These are phyloP conservation scores for Miamiensis avidus DNA, from an alignment of 169 alveolate genomes.

Conservation along the genomic window DNA sequence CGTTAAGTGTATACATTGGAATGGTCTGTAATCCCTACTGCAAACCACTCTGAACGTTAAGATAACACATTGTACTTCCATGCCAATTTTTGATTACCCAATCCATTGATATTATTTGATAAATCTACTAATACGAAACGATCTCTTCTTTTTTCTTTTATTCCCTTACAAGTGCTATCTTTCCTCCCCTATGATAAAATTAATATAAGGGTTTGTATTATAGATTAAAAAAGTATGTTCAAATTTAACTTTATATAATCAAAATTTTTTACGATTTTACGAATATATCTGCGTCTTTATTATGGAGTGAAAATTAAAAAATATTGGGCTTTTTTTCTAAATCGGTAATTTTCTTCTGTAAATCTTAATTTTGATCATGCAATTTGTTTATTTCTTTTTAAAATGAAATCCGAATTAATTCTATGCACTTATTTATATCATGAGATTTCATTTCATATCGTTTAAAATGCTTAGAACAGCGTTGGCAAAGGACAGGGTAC, in stretches of 20 bases:
- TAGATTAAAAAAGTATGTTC: neutral
- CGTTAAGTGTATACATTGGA: slow-evolving; percentile 19
- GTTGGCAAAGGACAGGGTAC: slow-evolving; percentile 30
- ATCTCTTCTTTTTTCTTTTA: slow-evolving; percentile 32
- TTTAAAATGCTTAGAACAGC: slow-evolving; percentile 16
- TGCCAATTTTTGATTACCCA: neutral
- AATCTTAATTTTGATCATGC: slow-evolving; percentile 6
- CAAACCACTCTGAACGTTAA: slow-evolving; percentile 40
- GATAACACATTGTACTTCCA: neutral
- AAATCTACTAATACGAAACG: slow-evolving; percentile 36
- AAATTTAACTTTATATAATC: neutral
- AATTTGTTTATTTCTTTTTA: slow-evolving; percentile 7
- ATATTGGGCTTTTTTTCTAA: neutral
- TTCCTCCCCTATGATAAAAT: slow-evolving; percentile 6
- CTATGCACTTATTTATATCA: slow-evolving; percentile 16
- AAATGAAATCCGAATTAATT: neutral
- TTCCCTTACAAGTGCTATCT: slow-evolving; percentile 31
- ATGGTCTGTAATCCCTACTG: slow-evolving; percentile 39
- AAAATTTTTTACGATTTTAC: slow-evolving; percentile 3
- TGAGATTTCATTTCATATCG: slow-evolving; percentile 18
- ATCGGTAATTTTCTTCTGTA: neutral
- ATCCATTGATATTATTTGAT: neutral
- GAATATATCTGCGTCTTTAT: slow-evolving; percentile 23
- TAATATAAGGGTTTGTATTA: neutral
- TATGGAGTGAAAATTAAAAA: slow-evolving; percentile 1